phyloP scores from a whole-genome alignment of 768 basidiomycete genomes.

The Cystobasidiopsis lactophilus region DNA sequence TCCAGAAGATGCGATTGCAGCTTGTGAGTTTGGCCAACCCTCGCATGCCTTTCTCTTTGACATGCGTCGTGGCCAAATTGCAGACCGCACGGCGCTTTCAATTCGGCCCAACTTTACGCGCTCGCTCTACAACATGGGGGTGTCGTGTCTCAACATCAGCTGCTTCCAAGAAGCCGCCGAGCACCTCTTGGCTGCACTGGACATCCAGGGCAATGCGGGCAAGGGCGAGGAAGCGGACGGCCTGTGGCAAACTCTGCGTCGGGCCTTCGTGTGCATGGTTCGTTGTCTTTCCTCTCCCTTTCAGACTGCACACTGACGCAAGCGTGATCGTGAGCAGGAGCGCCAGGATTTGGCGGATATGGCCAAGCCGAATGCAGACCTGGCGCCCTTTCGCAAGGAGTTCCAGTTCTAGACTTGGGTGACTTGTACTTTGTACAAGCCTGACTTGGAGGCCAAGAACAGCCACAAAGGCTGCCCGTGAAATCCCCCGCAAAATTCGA shows the following conservation, averaged over 20 bases:
- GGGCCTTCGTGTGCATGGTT: conserved; percentile 63
- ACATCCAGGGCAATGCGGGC: conserved; percentile 35
- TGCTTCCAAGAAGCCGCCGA: conserved; percentile 89
- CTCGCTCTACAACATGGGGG: conserved; percentile 92
- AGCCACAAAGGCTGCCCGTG: no score
- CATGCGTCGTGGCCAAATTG: conserved; percentile 25
- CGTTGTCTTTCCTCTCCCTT: conserved; percentile 13
- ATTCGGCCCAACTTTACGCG: conserved; percentile 87
- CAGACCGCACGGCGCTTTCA: conserved; percentile 58
- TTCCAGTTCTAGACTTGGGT: conserved; percentile 92
- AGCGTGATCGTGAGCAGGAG: conserved; percentile 30
- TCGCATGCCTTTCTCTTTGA: no score
- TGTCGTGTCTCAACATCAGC: conserved; percentile 90
- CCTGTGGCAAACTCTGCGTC: conserved; percentile 70
- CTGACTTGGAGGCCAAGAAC: no score
- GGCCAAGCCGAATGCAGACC: conserved; percentile 40
- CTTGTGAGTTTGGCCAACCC: conserved; percentile 15
- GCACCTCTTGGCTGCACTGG: conserved; percentile 69
- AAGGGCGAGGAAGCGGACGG: conserved; percentile 55
- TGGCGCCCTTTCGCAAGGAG: conserved; percentile 52
- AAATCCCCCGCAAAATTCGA: no score
- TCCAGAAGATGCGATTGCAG: conserved; percentile 61
- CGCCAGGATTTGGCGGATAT: conserved; percentile 60
- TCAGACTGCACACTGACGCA: conserved; percentile 1
- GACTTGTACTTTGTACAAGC: no score